Evolutionary conservation across 1,284 basidiomycete genomes (phyloP).

Genomic region (Puccinia sorghi): DNA sequence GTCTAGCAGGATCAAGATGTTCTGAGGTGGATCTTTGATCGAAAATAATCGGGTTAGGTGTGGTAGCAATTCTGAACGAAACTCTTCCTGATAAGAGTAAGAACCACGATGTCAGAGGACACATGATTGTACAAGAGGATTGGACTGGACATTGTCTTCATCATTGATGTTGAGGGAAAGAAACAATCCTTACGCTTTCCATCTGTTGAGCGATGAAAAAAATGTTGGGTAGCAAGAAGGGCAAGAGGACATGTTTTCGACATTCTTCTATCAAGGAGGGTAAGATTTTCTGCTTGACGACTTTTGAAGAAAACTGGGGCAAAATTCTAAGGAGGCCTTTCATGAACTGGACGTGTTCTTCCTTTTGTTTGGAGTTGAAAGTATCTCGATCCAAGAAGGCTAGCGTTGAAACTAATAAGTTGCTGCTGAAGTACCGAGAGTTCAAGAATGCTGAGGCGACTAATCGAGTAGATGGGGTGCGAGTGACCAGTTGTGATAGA

Average conservation of each 20-base stretch:
- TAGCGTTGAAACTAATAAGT: constrained; percentile 91
- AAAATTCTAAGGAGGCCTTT: constrained; percentile 65
- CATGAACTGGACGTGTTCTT: constrained; percentile 89
- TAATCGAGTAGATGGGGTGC: constrained; percentile 71
- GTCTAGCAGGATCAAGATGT: constrained; percentile 81
- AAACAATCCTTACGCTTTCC: constrained; percentile 59
- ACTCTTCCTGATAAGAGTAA: constrained; percentile 65
- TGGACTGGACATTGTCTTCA: no score
- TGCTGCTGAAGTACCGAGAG: constrained; percentile 83
- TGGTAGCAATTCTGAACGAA: constrained; percentile 77
- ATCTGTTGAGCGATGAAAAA: constrained; percentile 82
- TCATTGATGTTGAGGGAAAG: not conserved
- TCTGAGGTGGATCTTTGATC: constrained; percentile 93
- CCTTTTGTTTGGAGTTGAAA: constrained; percentile 87
- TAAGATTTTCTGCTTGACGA: constrained; percentile 86
- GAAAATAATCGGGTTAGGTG: constrained; percentile 85
- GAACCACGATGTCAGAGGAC: not conserved
- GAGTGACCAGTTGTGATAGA: constrained; percentile 74
- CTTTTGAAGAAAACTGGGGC: constrained; percentile 80
- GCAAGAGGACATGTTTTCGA: constrained; percentile 73
- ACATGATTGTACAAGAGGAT: constrained; percentile 31
- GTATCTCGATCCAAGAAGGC: constrained; percentile 94
- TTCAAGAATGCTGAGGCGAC: constrained; percentile 75
- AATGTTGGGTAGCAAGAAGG: constrained; percentile 97
- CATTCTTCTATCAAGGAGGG: constrained; percentile 92